Conservation (phyloP, 2,329 filamentous ascomycete genomes). For the Aaosphaeria pasadenensis region DNA sequence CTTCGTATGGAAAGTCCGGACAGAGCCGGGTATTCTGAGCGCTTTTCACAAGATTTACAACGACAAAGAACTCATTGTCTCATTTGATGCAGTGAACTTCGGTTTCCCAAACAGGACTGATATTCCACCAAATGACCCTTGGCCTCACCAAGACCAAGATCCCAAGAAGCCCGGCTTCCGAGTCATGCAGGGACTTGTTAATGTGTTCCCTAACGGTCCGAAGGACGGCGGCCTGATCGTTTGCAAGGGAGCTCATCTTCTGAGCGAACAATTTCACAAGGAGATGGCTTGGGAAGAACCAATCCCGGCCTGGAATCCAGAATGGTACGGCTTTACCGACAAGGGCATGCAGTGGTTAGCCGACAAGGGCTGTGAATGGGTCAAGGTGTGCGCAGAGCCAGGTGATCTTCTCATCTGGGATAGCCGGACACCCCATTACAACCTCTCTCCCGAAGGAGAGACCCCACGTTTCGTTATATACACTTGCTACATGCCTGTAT, state of each 20-base stretch:
- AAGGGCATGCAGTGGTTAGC: conserved; percentile 42
- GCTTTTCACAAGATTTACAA: conserved; percentile 35
- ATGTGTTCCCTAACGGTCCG: conserved; percentile 38
- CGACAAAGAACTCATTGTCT: conserved; percentile 35
- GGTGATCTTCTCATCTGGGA: conserved; percentile 50
- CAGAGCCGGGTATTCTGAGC: conserved; percentile 38
- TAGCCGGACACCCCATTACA: conserved; percentile 40
- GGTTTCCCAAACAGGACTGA: conserved; percentile 26
- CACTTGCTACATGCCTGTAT: conserved; percentile 37
- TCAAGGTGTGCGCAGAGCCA: conserved; percentile 42
- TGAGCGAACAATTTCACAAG: conserved; percentile 30
- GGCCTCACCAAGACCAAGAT: conserved; percentile 35
- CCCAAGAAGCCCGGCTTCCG: conserved; percentile 44
- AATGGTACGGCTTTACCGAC: conserved; percentile 32
- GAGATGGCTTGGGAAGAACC: conserved; percentile 20
- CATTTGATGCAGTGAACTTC: conserved; percentile 39
- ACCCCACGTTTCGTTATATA: conserved; percentile 30
- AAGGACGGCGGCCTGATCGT: conserved; percentile 39
- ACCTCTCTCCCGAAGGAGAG: conserved; percentile 20
- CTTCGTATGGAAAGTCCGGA: conserved; percentile 41
- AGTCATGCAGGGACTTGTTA: conserved; percentile 52
- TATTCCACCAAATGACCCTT: conserved; percentile 19
- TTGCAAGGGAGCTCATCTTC: conserved; percentile 27
- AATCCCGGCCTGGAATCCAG: conserved; percentile 13
- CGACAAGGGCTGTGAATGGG: conserved; percentile 34